These are phyloP conservation scores for Pichia inconspicua DNA, from an alignment of 1,139 yeast genomes.

Conservation along the genomic window DNA sequence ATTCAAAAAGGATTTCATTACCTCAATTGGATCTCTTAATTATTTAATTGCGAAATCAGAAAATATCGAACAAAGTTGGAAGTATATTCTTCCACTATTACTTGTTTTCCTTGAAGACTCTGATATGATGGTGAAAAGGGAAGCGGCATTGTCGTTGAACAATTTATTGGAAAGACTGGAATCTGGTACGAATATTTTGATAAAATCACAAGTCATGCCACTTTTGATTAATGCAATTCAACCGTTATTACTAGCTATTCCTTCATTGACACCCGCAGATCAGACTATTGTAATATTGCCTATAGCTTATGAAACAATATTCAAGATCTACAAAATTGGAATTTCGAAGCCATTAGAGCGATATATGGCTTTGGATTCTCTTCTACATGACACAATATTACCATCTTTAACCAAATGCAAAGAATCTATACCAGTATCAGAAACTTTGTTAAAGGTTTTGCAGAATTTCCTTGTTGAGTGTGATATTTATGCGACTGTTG, in stretches of 20 bases:
- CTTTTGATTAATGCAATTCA: slow-evolving; percentile 20
- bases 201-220: slow-evolving; percentile 18
- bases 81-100: slow-evolving; percentile 20
- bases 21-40: slow-evolving; percentile 15
- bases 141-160: slow-evolving; percentile 15
- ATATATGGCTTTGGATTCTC: slow-evolving; percentile 14
- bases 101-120: slow-evolving; percentile 24
- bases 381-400: slow-evolving; percentile 21
- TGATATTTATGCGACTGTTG: slow-evolving; percentile 16
- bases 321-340: slow-evolving; percentile 12
- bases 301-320: slow-evolving; percentile 17
- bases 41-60: slow-evolving; percentile 10
- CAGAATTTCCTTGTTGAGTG: slow-evolving; percentile 12
- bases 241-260: slow-evolving; percentile 24
- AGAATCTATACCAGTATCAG: slow-evolving; percentile 18
- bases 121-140: slow-evolving; percentile 20
- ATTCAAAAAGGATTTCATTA: slow-evolving; percentile 17
- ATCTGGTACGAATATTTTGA: slow-evolving; percentile 14
- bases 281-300: slow-evolving; percentile 18
- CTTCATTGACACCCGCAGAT: slow-evolving; percentile 22
- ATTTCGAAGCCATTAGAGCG: slow-evolving; percentile 7
- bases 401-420: slow-evolving; percentile 21
- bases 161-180: slow-evolving; percentile 10
- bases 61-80: slow-evolving; percentile 21
- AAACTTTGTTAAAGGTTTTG: slow-evolving; percentile 12